phyloP scores from a whole-genome alignment of 257 asterid species.

The Scutellaria galericulata region DNA sequence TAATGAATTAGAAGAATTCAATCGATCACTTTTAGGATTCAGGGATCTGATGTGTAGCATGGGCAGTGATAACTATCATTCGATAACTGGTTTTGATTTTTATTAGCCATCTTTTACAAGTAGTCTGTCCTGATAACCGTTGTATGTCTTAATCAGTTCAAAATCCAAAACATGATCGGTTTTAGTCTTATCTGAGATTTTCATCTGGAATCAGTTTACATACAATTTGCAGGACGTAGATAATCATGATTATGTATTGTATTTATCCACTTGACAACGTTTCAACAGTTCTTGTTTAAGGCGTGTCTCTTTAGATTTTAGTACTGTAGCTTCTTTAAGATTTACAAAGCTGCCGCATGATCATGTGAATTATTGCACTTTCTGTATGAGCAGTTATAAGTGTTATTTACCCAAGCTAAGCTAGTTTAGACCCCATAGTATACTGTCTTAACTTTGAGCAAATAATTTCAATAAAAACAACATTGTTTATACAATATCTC shows the following conservation, averaged over 20 bases:
- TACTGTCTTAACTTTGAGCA: conserved; percentile 16
- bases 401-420: background rate
- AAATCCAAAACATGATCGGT: background rate
- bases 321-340: too few species aligned
- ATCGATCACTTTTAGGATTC: background rate
- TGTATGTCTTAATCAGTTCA: background rate
- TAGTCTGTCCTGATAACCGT: background rate
- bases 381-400: background rate
- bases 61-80: too few species aligned
- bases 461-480: background rate
- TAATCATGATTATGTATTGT: background rate
- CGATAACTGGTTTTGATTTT: too few species aligned
- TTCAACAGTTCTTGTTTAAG: background rate
- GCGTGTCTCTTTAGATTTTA: background rate
- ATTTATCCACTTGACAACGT: background rate
- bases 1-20: background rate
- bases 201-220: background rate
- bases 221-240: background rate
- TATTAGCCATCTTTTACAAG: background rate
- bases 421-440: conserved; percentile 7
- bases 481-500: background rate
- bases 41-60: background rate
- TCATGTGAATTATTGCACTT: background rate
- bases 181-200: background rate
- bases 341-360: background rate